Evolutionary conservation across 2,329 filamentous ascomycete species (phyloP).

Genomic region (Fusarium compactum): DNA sequence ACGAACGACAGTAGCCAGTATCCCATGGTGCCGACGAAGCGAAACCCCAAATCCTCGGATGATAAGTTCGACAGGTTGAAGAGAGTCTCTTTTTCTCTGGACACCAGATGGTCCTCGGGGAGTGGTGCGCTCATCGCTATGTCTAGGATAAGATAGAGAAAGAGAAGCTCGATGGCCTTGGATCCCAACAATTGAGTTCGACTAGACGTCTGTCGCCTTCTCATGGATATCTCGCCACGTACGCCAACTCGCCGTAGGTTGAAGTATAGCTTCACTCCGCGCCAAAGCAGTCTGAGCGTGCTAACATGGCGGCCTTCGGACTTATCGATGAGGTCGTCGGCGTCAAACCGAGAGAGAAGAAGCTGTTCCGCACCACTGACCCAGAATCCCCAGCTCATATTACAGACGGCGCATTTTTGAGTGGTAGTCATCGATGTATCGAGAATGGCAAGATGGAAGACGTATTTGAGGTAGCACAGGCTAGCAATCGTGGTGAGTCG

Average conservation of each 20-base stretch:
- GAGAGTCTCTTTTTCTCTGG: neutral
- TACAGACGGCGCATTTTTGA: neutral
- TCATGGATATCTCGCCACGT: neutral
- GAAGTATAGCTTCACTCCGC: neutral
- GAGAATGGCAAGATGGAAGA: neutral
- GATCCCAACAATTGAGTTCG: neutral
- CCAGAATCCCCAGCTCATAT: slow-evolving; percentile 7
- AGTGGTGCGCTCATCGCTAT: neutral
- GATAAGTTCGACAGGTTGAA: rapidly evolving
- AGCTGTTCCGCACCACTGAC: neutral
- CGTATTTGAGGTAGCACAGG: neutral
- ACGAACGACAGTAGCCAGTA: neutral
- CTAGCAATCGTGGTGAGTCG: neutral
- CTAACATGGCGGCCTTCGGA: rapidly evolving
- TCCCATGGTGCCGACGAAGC: neutral
- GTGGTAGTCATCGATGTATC: neutral
- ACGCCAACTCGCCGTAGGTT: neutral
- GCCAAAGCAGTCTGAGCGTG: neutral
- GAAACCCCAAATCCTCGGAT: neutral
- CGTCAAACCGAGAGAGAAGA: neutral
- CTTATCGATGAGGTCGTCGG: neutral
- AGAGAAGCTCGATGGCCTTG: neutral
- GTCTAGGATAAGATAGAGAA: neutral
- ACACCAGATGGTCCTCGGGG: neutral
- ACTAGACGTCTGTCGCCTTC: rapidly evolving